Evolutionary conservation across 75 land plant genomes (phyloP), one percentile per base, ranked within the genome.

Genomic region (Ceratopteris richardii): DNA sequence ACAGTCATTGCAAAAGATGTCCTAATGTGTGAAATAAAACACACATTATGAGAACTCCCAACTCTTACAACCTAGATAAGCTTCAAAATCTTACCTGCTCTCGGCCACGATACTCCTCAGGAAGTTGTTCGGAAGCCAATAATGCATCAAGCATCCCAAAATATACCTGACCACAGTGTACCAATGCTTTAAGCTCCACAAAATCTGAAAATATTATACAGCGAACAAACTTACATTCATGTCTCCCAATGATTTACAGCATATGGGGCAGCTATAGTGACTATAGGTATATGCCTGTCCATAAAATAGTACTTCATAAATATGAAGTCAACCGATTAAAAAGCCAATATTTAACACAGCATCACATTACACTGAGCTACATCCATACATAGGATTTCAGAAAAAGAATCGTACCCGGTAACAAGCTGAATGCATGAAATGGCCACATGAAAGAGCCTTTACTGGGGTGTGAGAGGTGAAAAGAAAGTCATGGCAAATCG

Each of bases 361-460:
- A n/a, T n/a, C n/a, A n/a, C n/a, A n/a, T n/a, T n/a, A n/a, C n/a
- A n/a, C n/a, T n/a, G n/a, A n/a, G n/a, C n/a, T n/a, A n/a, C n/a
- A n/a, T n/a, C n/a, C n/a, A n/a, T n/a, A n/a, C n/a, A n/a, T n/a
- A n/a, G n/a, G n/a, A n/a, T n/a, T n/a, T n/a, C n/a, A 37, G 21
- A 42, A 37, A 21, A 31, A 18, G 42, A n/a, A 18, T 22, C 29
- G 24, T 74, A 85, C 94, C 83, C 82, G 86, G 63, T 82, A 88
- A 58, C 94, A 88, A 44, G 85, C 78, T 0, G 94, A 85, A 69
- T 88, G 94, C 89, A 88, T 85, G 54, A 74, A 88, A 62, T 88
- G 94, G 36, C 88, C 88, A 71, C 94, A 88, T 20, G 86, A 89
- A 39, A 88, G 83, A 25, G 86, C 78, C 64, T 77, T 75, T 11